Percentiles rank a stretch among this genome's conserved stretches.
Conservation (phyloP, 345 rosid genomes). For the Tarenaya hassleriana region DNA sequence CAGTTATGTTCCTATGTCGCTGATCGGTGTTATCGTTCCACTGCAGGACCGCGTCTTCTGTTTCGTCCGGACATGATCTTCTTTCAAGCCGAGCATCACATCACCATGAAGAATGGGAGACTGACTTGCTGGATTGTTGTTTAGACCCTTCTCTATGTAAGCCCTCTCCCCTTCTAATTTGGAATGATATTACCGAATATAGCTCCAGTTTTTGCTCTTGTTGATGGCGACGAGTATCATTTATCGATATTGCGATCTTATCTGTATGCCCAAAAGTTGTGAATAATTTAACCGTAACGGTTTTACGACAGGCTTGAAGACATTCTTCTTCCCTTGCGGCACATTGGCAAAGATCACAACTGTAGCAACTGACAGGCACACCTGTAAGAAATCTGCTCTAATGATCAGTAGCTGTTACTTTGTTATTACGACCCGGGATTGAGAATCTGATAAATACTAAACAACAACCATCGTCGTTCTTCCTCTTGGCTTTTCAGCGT, state of each 20-base stretch:
- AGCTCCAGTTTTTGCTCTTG: background rate
- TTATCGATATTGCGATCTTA: slow-evolving; percentile 8
- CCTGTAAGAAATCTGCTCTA: slow-evolving; percentile 49
- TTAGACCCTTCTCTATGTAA: slow-evolving; percentile 87
- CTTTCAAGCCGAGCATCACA: slow-evolving; percentile 47
- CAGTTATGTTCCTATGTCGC: slow-evolving; percentile 3
- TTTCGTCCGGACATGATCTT: slow-evolving; percentile 67
- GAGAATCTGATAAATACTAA: slow-evolving; percentile 3
- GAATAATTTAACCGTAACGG: slow-evolving; percentile 4
- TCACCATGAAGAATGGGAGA: slow-evolving; percentile 83
- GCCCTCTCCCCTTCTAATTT: slow-evolving; percentile 25
- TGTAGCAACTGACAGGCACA: slow-evolving; percentile 72
- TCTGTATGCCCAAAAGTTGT: slow-evolving; percentile 7
- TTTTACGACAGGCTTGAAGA: slow-evolving; percentile 59
- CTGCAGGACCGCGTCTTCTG: slow-evolving; percentile 65
- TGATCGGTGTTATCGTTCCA: slow-evolving; percentile 12
- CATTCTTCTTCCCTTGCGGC: slow-evolving; percentile 86
- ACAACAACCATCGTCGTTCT: background rate
- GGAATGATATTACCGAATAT: slow-evolving; percentile 1
- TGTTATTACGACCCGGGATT: background rate
- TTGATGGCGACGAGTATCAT: background rate
- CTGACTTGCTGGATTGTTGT: slow-evolving; percentile 94
- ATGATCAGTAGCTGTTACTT: slow-evolving; percentile 2
- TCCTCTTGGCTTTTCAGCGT: slow-evolving; percentile 43
- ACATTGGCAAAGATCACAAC: slow-evolving; percentile 80